Evolutionary conservation across 306 rosid species (phyloP), one percentile per base, ranked within the genome.

Genomic region (Castanopsis chinensis): DNA sequence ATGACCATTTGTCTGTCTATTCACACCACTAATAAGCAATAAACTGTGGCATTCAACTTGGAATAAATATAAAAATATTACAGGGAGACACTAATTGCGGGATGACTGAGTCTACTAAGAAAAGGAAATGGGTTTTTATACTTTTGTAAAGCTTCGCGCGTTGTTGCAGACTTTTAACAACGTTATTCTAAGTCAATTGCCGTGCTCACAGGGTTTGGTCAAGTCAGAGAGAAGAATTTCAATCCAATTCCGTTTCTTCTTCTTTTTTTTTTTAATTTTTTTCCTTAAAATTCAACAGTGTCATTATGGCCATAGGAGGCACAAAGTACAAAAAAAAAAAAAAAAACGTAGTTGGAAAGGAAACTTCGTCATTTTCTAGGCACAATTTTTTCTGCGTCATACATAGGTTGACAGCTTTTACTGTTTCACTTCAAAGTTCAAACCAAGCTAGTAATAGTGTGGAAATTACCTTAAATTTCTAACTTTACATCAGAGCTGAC

Each of bases 131-230:
- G 67, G 52, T 15, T 27, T 11, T 32, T 7, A 0, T 2, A 2
- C 7, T 11, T 2, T 41, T 37, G 7, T 41, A 41, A 2, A 75
- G 45, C 56, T 79, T 79, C 75, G 70, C 65, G 33, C 53, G 80
- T 18, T 23, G 13, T 19, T 71, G 68, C 53, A 30, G 69, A 18
- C 35, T 0, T 41, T 41, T 41, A 8, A 41, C 45, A 41, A 0
- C 45, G 45, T 41, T 41, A 41, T 69, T 73, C 79, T 1, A 72
- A 84, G 86, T 87, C 90, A 87, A 82, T 81, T 49, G 79, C 78
- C 81, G 81, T 70, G 83, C 25, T 37, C 10, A 3, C 2, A 1
- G 59, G 77, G 70, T 27, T 19, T 17, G 13, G 71, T 73, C 75
- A 71, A 75, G 86, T 84, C 88, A 77, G 12, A 20, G 2, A 8